Conservation (phyloP, 164 flowering plant genomes). For the Brasenia schreberi region DNA sequence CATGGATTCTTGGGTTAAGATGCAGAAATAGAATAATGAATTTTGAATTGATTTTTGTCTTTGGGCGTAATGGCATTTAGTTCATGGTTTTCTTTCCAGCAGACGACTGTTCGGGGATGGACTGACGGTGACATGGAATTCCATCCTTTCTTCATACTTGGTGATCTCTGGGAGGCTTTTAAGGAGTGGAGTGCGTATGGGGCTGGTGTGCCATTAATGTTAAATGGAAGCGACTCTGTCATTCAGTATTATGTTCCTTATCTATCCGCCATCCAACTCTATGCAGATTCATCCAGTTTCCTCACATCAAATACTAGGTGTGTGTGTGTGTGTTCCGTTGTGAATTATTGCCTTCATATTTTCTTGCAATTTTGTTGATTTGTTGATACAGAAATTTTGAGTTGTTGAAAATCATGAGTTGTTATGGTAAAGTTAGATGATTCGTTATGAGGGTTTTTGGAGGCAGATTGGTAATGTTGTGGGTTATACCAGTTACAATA, state of each 20-base stretch:
- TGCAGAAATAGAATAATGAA: too few relatives aligned
- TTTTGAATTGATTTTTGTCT: background rate
- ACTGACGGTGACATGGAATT: constrained; percentile 18
- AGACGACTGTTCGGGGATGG: constrained; percentile 31
- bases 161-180: constrained; percentile 63
- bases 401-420: too few relatives aligned
- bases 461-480: too few relatives aligned
- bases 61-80: background rate
- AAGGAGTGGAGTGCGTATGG: constrained; percentile 72
- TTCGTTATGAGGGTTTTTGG: too few relatives aligned
- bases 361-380: too few relatives aligned
- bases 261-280: constrained; percentile 63
- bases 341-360: too few relatives aligned
- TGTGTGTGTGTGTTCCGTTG: background rate
- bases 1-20: too few relatives aligned
- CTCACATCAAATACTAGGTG: background rate
- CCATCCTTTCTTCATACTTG: constrained; percentile 27
- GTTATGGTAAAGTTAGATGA: too few relatives aligned
- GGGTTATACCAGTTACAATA: too few relatives aligned
- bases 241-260: constrained; percentile 63
- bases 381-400: too few relatives aligned
- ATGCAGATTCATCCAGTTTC: constrained; percentile 28
- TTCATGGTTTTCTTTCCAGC: background rate
- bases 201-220: constrained; percentile 52
- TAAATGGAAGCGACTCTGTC: constrained; percentile 37